Evolutionary conservation across 306 rosid species (phyloP), one percentile per base, ranked within the genome.

Genomic region (Citrullus mucosospermus): DNA sequence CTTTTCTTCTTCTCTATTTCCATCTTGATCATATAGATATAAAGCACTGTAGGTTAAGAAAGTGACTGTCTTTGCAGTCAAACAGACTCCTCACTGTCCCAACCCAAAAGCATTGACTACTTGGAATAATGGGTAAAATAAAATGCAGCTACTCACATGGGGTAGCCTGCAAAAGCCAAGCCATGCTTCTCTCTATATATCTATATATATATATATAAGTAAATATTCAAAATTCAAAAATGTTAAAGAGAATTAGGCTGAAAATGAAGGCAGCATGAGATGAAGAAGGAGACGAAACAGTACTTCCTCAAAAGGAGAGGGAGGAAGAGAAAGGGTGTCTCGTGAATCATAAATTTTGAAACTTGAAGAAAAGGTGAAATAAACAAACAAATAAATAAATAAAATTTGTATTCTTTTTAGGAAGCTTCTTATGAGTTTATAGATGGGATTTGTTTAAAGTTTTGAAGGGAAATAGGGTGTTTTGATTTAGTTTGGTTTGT

Each of bases 41-140:
- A 65, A 56, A 85, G 80, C 76, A 68, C 71, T 38, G 80, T 60
- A 81, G 60, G 61, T 78, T 68, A 77, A 68, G 91, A 86, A 79
- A 90, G 82, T 59, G 88, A 85, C 87, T 12, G 79, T 59, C 55
- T 79, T 82, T 78, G 87, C 89, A 86, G 88, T 44, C 74, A 80
- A 86, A 78, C 80, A 81, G 86, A 56, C 46, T 43, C 79, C 75
- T 78, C 81, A 65, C 81, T 74, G 46, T 74, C 59, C 41, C 58
- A 71, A 79, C 67, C 61, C 78, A 85, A 83, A 81, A 70, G 85
- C 81, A 84, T 71, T 59, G 88, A 81, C 91, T 87, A 63, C 75
- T 80, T 80, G 66, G 78, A 88, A 79, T 75, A 78, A 62, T 16
- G 50, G 51, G 20, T 81, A 69, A 43, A 80, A 10, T 30, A 75